phyloP scores from a whole-genome alignment of 805 yeast species.

The Saccharomyces cerevisiae region DNA sequence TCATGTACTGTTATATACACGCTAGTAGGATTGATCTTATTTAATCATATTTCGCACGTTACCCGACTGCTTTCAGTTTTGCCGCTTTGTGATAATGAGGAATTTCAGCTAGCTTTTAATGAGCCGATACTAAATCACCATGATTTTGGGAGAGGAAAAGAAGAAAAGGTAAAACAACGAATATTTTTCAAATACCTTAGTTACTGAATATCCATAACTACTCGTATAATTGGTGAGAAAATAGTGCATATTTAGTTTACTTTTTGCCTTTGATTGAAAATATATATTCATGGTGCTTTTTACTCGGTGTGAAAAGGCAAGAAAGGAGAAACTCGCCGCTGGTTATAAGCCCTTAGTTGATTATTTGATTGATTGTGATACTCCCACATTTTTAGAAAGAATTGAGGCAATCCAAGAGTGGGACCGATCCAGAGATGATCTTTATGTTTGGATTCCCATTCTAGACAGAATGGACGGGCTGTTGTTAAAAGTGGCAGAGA shows the following conservation, averaged over 20 bases:
- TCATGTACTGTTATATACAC: not conserved
- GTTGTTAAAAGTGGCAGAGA: constrained; percentile 44
- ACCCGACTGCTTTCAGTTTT: not conserved
- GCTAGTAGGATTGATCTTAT: not conserved
- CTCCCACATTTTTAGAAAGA: constrained; percentile 34
- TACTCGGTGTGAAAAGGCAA: constrained; percentile 24
- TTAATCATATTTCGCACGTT: not conserved
- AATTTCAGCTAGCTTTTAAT: not conserved
- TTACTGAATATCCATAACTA: not conserved
- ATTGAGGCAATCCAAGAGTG: constrained; percentile 38
- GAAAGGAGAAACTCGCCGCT: constrained; percentile 25
- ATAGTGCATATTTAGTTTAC: not conserved
- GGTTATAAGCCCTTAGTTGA: constrained; percentile 31
- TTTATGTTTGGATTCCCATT: constrained; percentile 69
- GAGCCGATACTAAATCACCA: not conserved
- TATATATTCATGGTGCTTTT: constrained; percentile 20
- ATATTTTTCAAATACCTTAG: not conserved
- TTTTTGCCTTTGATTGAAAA: not conserved
- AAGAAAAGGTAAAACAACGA: not conserved
- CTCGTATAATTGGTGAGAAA: not conserved
- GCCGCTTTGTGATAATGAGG: not conserved
- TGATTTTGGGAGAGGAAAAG: not conserved
- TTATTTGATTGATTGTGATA: constrained; percentile 33
- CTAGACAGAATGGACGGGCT: constrained; percentile 68
- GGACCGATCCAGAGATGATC: constrained; percentile 60